Conservation (phyloP, 2,329 filamentous ascomycete genomes). For the Neonectria hederae region DNA sequence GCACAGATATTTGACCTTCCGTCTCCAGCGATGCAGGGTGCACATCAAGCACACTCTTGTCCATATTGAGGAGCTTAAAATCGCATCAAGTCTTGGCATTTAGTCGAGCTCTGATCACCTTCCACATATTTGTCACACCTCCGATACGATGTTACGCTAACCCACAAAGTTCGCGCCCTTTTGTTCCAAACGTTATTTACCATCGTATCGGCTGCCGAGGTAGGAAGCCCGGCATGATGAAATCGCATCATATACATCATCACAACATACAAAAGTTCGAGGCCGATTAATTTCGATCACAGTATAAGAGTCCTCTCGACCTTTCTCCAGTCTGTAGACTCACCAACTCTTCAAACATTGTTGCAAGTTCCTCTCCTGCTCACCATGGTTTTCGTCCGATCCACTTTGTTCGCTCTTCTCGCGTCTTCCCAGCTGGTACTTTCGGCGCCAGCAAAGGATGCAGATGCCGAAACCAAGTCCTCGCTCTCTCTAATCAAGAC, state of each 20-base stretch:
- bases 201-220: neutral
- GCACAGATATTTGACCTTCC: neutral
- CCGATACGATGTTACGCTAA: neutral
- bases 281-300: neutral
- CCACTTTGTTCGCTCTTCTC: neutral
- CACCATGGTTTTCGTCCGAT: neutral
- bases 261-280: neutral
- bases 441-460: neutral
- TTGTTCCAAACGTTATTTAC: neutral
- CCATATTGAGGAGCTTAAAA: neutral
- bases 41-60: neutral
- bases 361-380: neutral
- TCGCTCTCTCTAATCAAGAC: neutral
- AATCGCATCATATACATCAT: neutral
- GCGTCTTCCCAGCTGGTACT: neutral
- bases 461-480: neutral
- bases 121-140: neutral
- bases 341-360: neutral
- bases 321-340: neutral
- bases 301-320: neutral
- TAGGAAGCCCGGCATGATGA: neutral
- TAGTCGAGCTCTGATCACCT: neutral
- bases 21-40: neutral
- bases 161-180: neutral
- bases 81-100: neutral